Evolutionary conservation across 2,329 filamentous ascomycete species (phyloP), one percentile per base, ranked within the genome.

Genomic region (Amauroascus niger): DNA sequence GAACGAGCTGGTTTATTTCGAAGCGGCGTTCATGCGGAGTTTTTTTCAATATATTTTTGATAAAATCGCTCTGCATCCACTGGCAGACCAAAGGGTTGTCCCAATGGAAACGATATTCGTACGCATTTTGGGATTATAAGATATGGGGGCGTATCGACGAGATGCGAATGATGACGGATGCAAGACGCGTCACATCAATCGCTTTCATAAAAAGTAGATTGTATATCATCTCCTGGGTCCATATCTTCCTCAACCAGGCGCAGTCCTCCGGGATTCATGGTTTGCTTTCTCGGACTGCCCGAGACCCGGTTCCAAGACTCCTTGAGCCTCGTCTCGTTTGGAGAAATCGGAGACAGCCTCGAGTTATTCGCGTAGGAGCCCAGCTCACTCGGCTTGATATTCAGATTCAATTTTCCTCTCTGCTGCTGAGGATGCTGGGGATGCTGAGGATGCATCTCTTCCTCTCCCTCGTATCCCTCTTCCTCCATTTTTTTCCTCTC

Each of bases 401-500:
- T 53, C 43, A 57, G 13, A 14, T 41, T 55, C 28, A 53, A 35
- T 16, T 53, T 55, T n/a, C 18, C 33, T 14, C 47, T 41, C 33
- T 52, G 22, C 33, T 50, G 53, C 11, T 51, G 43, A 8, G 53
- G 44, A 13, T 56, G 50, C 24, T 41, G 44, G 11, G 16, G 16
- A 33, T 41, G 16, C 13, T 44, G 39, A 16, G 28, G 24, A 33
- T 55, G 40, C 22, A 22, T 39, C 2, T 52, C 51, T 33, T 53
- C 28, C 48, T 56, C 33, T 1, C n/a, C 20, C 3, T 41, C 44
- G 1, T 41, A 9, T 2, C 43, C 44, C 7, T 37, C 26, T 16
- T 52, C 56, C 6, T 26, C 52, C 33, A 53, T 55, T 26, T 40
- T 53, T 14, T 53, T 44, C 18, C 49, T 50, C n/a, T 56, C 56